Evolutionary conservation across 768 basidiomycete genomes (phyloP), one percentile per base, ranked within the genome.

Genomic region (Gymnopilus dilepis): DNA sequence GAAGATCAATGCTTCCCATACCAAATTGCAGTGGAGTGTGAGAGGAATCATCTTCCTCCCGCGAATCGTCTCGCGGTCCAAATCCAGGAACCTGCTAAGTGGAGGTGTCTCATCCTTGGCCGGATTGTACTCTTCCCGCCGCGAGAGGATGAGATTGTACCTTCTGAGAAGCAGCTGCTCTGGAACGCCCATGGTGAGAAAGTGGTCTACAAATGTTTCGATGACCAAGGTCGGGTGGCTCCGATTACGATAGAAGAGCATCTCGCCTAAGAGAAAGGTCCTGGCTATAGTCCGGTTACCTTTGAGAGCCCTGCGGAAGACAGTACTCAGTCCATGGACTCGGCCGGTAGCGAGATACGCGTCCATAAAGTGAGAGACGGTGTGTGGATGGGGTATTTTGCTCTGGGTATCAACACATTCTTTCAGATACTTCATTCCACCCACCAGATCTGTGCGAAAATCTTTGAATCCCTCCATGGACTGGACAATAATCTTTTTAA

Each of bases 141-240:
- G 40, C 21, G 7, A n/a, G 13, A 45, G 51, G 34, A 17, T 2
- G 5, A 17, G 9, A 30, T 66, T 45, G 60, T 71, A 65, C 2
- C 34, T 61, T 9, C 34, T 31, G 62, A 79, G 48, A 13, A 82
- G 60, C 0, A 74, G 70, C 8, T 75, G 69, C 34, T 75, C 56
- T 30, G 89, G 87, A n/a, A 91, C 74, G 13, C 85, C 87, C 37
- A 78, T 72, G 6, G 78, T 62, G 57, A 79, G 80, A 65, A 88
- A 90, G 56, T 84, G 78, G 6, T 80, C 76, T 12, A 73, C 70
- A 67, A 85, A 91, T 0, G 81, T 73, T 48, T 74, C 60, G 51
- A 86, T 70, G 58, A 83, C 74, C 22, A 78, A 71, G 17, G 66
- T 58, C 41, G 72, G 66, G 17, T 70, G 62, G 6, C 59, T 54